phyloP scores from a whole-genome alignment of 169 alveolate genomes.

The Haemoproteus tartakovskyi region DNA sequence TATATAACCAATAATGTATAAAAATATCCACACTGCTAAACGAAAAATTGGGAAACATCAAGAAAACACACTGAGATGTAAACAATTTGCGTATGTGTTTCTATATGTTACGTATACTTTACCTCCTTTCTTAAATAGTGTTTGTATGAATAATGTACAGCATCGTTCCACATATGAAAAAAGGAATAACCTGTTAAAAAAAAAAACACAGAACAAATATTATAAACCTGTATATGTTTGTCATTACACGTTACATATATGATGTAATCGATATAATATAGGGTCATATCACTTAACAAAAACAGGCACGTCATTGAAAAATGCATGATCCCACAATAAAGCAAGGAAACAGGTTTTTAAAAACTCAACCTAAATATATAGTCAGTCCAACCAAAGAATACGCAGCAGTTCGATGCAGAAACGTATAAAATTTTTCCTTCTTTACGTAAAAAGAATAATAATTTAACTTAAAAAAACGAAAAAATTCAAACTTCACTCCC shows the following conservation, averaged over 20 bases:
- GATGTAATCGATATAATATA: no score
- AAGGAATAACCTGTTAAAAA: conserved; percentile 39
- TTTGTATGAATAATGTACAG: conserved; percentile 65
- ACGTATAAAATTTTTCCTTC: conserved; percentile 58
- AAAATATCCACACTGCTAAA: no score
- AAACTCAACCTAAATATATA: conserved; percentile 20
- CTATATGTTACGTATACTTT: no score
- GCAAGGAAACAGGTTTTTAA: background rate
- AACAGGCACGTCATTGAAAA: background rate
- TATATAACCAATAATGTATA: no score
- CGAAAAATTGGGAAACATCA: no score
- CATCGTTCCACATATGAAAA: conserved; percentile 64
- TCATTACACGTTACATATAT: background rate
- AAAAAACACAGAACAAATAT: background rate
- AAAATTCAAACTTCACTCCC: conserved; percentile 61
- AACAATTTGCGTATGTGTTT: conserved; percentile 1
- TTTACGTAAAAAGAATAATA: conserved; percentile 55
- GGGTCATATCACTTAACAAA: no score
- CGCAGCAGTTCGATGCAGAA: conserved; percentile 44
- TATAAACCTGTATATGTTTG: background rate
- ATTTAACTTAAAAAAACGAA: conserved; percentile 49
- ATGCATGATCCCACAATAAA: background rate
- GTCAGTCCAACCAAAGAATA: conserved; percentile 57
- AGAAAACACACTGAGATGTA: background rate
- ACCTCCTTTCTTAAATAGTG: conserved; percentile 62